Percentiles rank a stretch among this genome's conserved stretches.
Conservation (phyloP, 805 yeast species). For the Sugiyamaella valdiviana region DNA sequence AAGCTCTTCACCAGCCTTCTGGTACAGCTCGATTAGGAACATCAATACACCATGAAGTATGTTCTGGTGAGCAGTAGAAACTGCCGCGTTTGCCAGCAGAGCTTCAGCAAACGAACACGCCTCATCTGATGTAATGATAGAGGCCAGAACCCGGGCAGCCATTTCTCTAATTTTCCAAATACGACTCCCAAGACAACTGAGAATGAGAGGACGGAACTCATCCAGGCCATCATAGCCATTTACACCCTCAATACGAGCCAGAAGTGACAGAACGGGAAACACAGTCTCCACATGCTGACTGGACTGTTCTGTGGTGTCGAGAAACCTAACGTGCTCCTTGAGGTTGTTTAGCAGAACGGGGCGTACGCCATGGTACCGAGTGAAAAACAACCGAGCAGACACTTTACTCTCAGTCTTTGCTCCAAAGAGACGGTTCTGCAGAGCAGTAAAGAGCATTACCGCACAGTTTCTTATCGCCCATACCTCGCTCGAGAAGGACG, state of each 20-base stretch:
- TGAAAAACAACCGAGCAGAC: conserved; percentile 61
- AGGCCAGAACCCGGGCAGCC: conserved; percentile 66
- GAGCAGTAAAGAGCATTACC: conserved; percentile 82
- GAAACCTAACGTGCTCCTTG: conserved; percentile 19
- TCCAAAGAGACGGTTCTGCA: conserved; percentile 78
- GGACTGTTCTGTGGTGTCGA: conserved; percentile 16
- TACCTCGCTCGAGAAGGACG: conserved; percentile 53
- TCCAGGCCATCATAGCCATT: conserved; percentile 47
- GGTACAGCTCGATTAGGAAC: not conserved
- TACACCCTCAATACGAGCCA: conserved; percentile 61
- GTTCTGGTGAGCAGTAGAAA: conserved; percentile 35
- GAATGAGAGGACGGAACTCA: conserved; percentile 46
- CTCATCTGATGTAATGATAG: conserved; percentile 37
- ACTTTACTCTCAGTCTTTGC: conserved; percentile 35
- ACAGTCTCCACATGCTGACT: conserved; percentile 47
- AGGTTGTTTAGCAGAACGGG: conserved; percentile 38
- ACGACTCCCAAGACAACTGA: conserved; percentile 43
- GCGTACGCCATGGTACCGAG: conserved; percentile 51
- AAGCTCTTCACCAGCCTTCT: not conserved
- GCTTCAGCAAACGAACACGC: conserved; percentile 27
- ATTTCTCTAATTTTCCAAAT: conserved; percentile 85
- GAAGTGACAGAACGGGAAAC: conserved; percentile 68
- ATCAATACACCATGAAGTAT: conserved; percentile 54
- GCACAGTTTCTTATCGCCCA: conserved; percentile 94
- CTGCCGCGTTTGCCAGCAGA: conserved; percentile 22